These are phyloP conservation scores for Furcasterigmium furcatum DNA, from an alignment of 2,329 filamentous ascomycete species.

Conservation along the genomic window DNA sequence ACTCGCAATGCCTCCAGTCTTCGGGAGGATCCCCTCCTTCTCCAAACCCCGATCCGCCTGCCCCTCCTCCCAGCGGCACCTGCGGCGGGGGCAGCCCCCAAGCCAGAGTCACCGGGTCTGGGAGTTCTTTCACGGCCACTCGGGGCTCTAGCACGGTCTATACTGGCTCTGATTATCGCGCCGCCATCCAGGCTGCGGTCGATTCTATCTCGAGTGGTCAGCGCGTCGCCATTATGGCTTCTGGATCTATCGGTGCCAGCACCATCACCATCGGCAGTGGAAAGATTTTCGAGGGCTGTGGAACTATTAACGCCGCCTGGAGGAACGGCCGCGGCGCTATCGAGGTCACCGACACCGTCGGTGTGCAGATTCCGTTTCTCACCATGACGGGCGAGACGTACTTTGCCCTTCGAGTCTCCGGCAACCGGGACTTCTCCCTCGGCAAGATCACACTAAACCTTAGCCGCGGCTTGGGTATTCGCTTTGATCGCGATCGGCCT, in stretches of 20 bases:
- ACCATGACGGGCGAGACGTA: conserved; percentile 56
- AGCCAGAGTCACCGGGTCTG: conserved; percentile 44
- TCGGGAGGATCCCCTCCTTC: neutral
- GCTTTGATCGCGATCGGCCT: conserved; percentile 52
- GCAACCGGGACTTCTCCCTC: conserved; percentile 41
- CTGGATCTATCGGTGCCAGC: conserved; percentile 50
- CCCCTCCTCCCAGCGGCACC: conserved; percentile 24
- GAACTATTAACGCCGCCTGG: conserved; percentile 45
- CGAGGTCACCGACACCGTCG: conserved; percentile 42
- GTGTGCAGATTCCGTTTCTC: conserved; percentile 52
- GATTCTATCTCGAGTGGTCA: conserved; percentile 48
- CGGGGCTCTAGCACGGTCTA: conserved; percentile 43
- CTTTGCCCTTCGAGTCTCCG: conserved; percentile 54
- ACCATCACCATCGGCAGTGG: conserved; percentile 48
- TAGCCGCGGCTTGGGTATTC: conserved; percentile 50
- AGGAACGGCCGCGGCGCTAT: conserved; percentile 48
- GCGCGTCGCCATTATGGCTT: conserved; percentile 50
- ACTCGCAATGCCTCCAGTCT: neutral
- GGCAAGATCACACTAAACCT: conserved; percentile 54
- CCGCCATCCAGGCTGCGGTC: conserved; percentile 51
- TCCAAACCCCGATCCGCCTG: neutral
- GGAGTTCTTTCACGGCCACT: conserved; percentile 38
- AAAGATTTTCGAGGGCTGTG: conserved; percentile 57
- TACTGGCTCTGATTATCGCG: conserved; percentile 48
- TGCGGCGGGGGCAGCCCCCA: conserved; percentile 45